These are phyloP conservation scores for Hortiboletus campestris DNA, from an alignment of 768 basidiomycete species.

Conservation along the genomic window DNA sequence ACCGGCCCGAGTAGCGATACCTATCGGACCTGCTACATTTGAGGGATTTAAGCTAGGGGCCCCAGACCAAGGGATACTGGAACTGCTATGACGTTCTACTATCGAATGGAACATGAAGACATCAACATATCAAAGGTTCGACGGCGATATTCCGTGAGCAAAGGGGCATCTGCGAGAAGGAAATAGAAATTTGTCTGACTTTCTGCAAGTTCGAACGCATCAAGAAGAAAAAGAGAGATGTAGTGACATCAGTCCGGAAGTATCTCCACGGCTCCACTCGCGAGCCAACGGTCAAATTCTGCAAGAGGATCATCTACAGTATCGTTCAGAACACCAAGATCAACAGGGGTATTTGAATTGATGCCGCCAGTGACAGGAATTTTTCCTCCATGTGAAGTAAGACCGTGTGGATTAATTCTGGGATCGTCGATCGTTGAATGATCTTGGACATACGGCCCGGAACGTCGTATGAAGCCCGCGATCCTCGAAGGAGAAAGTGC, in stretches of 20 bases:
- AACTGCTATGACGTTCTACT: neutral
- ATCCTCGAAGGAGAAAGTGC: slow-evolving; percentile 27
- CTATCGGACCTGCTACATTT: neutral
- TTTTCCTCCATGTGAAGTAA: neutral
- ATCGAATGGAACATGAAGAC: neutral
- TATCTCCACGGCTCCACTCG: slow-evolving; percentile 62
- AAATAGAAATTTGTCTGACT: neutral
- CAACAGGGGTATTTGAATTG: neutral
- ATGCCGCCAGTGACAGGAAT: neutral
- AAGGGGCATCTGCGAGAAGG: neutral
- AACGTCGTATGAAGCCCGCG: slow-evolving; percentile 18
- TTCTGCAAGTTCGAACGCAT: neutral
- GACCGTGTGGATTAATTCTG: neutral
- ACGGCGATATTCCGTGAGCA: neutral
- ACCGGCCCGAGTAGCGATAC: neutral
- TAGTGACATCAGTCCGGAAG: slow-evolving; percentile 23
- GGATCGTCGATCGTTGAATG: neutral
- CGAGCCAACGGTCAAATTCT: slow-evolving; percentile 68
- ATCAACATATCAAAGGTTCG: neutral
- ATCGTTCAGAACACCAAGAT: slow-evolving; percentile 2
- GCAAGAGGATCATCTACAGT: slow-evolving; percentile 50
- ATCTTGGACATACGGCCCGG: neutral
- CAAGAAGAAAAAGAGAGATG: neutral
- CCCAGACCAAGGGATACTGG: neutral
- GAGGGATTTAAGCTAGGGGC: neutral